Evolutionary conservation across 129 eudicot genomes (phyloP).

Genomic region (Helianthus tuberosus): DNA sequence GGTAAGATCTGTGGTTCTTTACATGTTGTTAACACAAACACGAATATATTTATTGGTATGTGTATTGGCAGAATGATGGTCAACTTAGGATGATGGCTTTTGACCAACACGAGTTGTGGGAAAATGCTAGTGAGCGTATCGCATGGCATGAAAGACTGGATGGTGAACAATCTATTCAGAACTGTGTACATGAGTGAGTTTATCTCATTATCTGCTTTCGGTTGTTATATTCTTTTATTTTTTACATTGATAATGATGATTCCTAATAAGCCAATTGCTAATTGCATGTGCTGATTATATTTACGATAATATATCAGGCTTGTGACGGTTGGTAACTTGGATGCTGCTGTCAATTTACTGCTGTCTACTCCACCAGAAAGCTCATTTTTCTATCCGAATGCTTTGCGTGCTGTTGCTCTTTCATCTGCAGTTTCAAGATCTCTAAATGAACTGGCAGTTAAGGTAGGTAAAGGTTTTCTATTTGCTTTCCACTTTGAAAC

Average conservation of each 20-base stretch:
- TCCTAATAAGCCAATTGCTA: neutral
- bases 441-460: constrained; percentile 90
- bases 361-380: constrained; percentile 98
- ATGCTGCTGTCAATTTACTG: constrained; percentile 90
- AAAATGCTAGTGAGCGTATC: constrained; percentile 80
- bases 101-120: constrained; percentile 88
- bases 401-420: constrained; percentile 98
- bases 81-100: constrained; percentile 79
- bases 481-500: constrained; percentile 11
- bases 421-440: constrained; percentile 90
- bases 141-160: constrained; percentile 94
- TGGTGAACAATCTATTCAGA: constrained; percentile 88
- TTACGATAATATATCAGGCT: constrained; percentile 54
- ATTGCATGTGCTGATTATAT: neutral
- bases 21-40: constrained; percentile 1
- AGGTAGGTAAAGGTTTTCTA: constrained; percentile 46
- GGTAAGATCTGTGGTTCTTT: constrained; percentile 43
- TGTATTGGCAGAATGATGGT: constrained; percentile 56
- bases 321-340: constrained; percentile 89
- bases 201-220: constrained; percentile 16
- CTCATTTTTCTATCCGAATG: constrained; percentile 81
- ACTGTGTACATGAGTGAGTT: constrained; percentile 92
- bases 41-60: neutral
- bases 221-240: constrained; percentile 6
- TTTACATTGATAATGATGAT: neutral